Percentiles rank a stretch among this genome's conserved stretches.
These are phyloP conservation scores for Amanita muscaria DNA, from an alignment of 768 basidiomycete species.

Conservation along the genomic window DNA sequence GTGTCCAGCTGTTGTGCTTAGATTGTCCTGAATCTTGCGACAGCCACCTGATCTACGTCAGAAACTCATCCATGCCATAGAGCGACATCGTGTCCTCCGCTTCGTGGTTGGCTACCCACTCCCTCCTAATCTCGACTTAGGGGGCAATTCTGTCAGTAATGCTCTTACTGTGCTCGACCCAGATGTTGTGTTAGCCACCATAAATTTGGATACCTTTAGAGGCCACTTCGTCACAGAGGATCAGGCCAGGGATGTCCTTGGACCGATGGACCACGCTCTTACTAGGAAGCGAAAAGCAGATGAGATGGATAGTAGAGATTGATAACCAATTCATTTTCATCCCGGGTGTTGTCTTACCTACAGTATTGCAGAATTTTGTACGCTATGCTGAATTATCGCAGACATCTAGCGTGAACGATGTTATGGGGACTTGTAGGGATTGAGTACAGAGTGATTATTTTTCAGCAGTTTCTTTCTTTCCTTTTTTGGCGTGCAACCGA, in stretches of 20 bases:
- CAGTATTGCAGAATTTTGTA: too few species aligned
- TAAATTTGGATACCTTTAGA: background rate
- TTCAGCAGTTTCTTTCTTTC: too few species aligned
- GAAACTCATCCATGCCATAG: slow-evolving; percentile 12
- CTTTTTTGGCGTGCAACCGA: too few species aligned
- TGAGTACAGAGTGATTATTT: too few species aligned
- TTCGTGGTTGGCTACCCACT: slow-evolving; percentile 12
- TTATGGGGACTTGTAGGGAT: too few species aligned
- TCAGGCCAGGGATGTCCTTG: background rate
- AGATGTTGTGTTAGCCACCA: background rate
- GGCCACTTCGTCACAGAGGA: background rate
- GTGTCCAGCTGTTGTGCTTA: too few species aligned
- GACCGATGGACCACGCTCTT: background rate
- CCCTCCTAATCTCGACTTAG: slow-evolving; percentile 8
- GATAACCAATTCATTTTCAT: too few species aligned
- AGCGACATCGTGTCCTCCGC: slow-evolving; percentile 9
- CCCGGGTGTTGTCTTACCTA: too few species aligned
- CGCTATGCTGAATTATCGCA: too few species aligned
- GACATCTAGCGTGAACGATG: too few species aligned
- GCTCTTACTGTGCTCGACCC: slow-evolving; percentile 7
- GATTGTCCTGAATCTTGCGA: background rate
- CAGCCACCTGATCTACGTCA: background rate
- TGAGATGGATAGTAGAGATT: too few species aligned
- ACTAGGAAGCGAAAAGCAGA: background rate
- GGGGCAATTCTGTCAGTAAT: background rate